Conservation (phyloP, 2,329 filamentous ascomycete genomes). For the Bipolaris victoriae region DNA sequence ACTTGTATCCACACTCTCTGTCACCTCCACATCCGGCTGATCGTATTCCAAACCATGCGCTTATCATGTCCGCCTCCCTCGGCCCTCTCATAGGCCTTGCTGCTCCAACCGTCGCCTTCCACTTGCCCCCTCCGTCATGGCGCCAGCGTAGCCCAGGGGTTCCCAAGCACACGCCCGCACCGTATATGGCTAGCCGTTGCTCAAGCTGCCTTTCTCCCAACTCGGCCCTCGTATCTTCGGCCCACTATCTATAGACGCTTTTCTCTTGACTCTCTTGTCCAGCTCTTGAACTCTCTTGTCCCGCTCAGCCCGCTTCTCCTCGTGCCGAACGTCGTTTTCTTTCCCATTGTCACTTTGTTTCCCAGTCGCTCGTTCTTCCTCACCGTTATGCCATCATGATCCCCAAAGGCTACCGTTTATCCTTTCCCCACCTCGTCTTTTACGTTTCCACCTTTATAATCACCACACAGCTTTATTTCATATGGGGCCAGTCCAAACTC, state of each 20-base stretch:
- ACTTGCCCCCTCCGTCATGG: conserved; percentile 25
- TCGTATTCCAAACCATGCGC: conserved; percentile 24
- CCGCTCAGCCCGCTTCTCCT: conserved; percentile 8
- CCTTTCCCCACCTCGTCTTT: conserved; percentile 36
- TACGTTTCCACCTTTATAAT: conserved; percentile 42
- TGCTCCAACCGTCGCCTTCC: conserved; percentile 11
- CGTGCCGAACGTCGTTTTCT: conserved; percentile 10
- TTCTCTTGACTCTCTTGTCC: conserved; percentile 25
- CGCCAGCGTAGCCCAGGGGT: conserved; percentile 23
- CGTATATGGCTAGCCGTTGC: conserved; percentile 25
- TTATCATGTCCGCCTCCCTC: conserved; percentile 20
- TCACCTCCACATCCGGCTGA: conserved; percentile 23
- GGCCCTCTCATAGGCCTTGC: conserved; percentile 18
- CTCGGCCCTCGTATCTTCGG: conserved; percentile 19
- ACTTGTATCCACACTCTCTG: conserved; percentile 25
- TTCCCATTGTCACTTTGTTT: conserved; percentile 9
- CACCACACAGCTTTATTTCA: conserved; percentile 35
- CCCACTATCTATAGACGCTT: conserved; percentile 14
- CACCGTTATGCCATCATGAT: conserved; percentile 43
- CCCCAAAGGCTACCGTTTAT: conserved; percentile 35
- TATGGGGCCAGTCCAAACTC: conserved; percentile 35
- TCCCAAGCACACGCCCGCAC: conserved; percentile 16
- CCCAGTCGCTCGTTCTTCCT: conserved; percentile 18
- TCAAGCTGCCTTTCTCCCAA: conserved; percentile 21
- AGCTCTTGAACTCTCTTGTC: conserved; percentile 26